Conservation (phyloP, 1,139 yeast genomes). For the Zygoascus sp. region DNA sequence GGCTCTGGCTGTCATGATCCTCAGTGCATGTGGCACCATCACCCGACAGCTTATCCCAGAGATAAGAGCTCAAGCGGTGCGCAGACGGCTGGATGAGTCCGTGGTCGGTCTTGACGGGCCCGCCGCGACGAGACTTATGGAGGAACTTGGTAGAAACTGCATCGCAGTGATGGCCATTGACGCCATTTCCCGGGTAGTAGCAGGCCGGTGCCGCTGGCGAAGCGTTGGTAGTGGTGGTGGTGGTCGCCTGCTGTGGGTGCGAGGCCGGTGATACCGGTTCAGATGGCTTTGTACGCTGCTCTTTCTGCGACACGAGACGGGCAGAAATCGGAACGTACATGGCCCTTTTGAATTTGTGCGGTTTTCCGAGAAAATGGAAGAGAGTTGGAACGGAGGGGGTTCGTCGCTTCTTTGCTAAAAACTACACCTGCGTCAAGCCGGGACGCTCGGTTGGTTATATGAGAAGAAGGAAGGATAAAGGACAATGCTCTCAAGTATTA, state of each 20-base stretch:
- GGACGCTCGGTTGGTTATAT: no score
- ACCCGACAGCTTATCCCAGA: constrained; percentile 3
- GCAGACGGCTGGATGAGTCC: neutral
- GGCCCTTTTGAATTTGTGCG: no score
- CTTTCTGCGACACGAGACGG: neutral
- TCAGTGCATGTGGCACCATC: neutral
- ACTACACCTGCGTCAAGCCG: no score
- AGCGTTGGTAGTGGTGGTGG: neutral
- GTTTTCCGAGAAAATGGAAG: no score
- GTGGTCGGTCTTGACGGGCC: constrained; percentile 2
- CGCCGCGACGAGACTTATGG: constrained; percentile 7
- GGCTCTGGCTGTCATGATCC: neutral
- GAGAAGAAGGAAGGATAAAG: neutral
- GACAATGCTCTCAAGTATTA: neutral
- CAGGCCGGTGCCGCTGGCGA: neutral
- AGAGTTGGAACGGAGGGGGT: no score
- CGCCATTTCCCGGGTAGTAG: neutral
- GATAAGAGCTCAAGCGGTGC: constrained; percentile 5
- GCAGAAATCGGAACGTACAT: constrained; percentile 1
- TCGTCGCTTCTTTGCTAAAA: no score
- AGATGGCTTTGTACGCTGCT: neutral
- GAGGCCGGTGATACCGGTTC: neutral
- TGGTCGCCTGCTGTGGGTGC: neutral
- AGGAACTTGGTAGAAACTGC: constrained; percentile 4
- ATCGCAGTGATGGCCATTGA: neutral